Conservation (phyloP, 176 grass and related monocot species). For the Paspalum vaginatum region DNA sequence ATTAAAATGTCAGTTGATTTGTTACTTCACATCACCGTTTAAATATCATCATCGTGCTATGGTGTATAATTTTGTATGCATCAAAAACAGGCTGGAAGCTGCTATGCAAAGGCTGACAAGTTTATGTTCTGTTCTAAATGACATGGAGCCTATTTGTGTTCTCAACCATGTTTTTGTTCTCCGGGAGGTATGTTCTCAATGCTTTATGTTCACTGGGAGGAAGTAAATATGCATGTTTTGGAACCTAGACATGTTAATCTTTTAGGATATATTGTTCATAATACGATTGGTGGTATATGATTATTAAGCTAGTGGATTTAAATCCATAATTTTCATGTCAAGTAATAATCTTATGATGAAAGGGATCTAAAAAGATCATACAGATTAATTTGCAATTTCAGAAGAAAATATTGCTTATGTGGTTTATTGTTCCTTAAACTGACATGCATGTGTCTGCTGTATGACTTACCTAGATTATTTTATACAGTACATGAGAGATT, state of each 20-base stretch:
- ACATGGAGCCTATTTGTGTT: constrained; percentile 99
- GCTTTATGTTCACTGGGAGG: constrained; percentile 22
- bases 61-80: constrained; percentile 38
- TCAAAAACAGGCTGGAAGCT: constrained; percentile 93
- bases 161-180: constrained; percentile 99
- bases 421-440: constrained; percentile 35
- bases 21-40: constrained; percentile 27
- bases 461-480: constrained; percentile 28
- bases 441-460: neutral
- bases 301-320: constrained; percentile 15
- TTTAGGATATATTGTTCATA: constrained; percentile 9
- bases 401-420: constrained; percentile 16
- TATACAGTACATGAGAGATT: constrained; percentile 98
- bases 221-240: constrained; percentile 15
- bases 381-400: neutral
- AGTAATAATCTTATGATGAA: constrained; percentile 23
- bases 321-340: constrained; percentile 34
- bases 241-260: constrained; percentile 1
- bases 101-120: constrained; percentile 96
- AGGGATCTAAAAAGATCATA: neutral
- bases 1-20: constrained; percentile 87
- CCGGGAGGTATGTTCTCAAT: constrained; percentile 64
- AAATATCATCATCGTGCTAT: constrained; percentile 23
- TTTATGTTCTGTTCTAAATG: constrained; percentile 99
- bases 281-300: constrained; percentile 8